These are phyloP conservation scores for Juglanconis juglandina DNA, from an alignment of 2,329 filamentous ascomycete genomes.

Conservation along the genomic window DNA sequence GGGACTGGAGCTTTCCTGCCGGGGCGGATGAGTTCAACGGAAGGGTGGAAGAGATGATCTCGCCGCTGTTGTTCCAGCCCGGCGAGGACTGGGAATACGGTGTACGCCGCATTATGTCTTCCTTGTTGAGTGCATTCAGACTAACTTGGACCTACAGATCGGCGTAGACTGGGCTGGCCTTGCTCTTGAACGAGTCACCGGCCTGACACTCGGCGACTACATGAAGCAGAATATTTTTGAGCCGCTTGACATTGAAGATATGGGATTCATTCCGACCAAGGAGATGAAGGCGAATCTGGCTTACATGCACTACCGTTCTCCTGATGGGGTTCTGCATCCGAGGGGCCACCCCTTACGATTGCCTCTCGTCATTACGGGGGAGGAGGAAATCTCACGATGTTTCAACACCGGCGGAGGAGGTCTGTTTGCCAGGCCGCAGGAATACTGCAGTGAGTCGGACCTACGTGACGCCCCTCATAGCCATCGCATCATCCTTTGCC, in stretches of 20 bases:
- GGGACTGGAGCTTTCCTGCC: slow-evolving; percentile 44
- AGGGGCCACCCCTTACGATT: slow-evolving; percentile 45
- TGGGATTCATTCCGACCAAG: slow-evolving; percentile 49
- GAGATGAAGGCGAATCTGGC: slow-evolving; percentile 52
- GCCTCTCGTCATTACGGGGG: slow-evolving; percentile 35
- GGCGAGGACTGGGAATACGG: slow-evolving; percentile 61
- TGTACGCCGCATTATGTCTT: slow-evolving; percentile 31
- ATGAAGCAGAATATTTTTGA: slow-evolving; percentile 40
- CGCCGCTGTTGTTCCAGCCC: slow-evolving; percentile 60
- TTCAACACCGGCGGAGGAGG: slow-evolving; percentile 57
- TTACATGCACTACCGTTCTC: slow-evolving; percentile 48
- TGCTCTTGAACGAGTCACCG: slow-evolving; percentile 39
- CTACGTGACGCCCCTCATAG: no score
- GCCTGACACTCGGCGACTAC: slow-evolving; percentile 40
- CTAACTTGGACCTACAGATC: slow-evolving; percentile 31
- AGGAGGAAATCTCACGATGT: slow-evolving; percentile 35
- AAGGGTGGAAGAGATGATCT: slow-evolving; percentile 46
- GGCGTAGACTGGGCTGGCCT: slow-evolving; percentile 48
- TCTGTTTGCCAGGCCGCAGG: slow-evolving; percentile 49
- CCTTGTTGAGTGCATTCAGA: not conserved
- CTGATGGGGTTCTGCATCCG: slow-evolving; percentile 35
- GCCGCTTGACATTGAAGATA: slow-evolving; percentile 42
- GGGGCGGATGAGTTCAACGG: slow-evolving; percentile 58
- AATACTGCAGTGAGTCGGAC: slow-evolving; percentile 49
- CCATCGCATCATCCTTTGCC: no score